phyloP scores from a whole-genome alignment of 768 basidiomycete species.

The Collybiopsis confluens region DNA sequence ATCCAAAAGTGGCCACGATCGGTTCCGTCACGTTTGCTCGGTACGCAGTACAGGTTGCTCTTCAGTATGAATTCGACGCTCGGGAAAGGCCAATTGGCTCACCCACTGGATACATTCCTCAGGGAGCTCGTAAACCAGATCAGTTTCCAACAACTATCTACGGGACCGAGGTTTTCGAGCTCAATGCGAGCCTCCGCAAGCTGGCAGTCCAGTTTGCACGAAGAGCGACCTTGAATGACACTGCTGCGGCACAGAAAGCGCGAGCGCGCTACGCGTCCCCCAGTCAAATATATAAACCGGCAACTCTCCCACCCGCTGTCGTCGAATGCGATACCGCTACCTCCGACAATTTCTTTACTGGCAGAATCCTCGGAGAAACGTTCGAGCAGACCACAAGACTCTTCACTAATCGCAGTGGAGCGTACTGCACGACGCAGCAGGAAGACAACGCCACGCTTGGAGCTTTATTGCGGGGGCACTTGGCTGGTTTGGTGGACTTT shows the following conservation, averaged over 20 bases:
- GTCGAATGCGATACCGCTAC: slow-evolving; percentile 24
- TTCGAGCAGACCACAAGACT: slow-evolving; percentile 21
- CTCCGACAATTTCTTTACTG: slow-evolving; percentile 28
- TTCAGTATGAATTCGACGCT: slow-evolving; percentile 34
- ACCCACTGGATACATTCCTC: slow-evolving; percentile 25
- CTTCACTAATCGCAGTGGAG: slow-evolving; percentile 27
- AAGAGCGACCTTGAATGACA: slow-evolving; percentile 16
- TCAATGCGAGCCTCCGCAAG: slow-evolving; percentile 30
- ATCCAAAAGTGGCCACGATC: slow-evolving; percentile 26
- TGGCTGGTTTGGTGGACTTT: slow-evolving; percentile 24
- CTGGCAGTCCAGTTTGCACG: slow-evolving; percentile 19
- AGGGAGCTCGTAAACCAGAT: slow-evolving; percentile 10
- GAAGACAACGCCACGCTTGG: slow-evolving; percentile 39
- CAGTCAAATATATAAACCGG: slow-evolving; percentile 21
- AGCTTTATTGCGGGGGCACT: slow-evolving; percentile 26
- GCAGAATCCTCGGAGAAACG: slow-evolving; percentile 27
- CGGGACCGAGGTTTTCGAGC: slow-evolving; percentile 31
- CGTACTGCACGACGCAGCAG: slow-evolving; percentile 31
- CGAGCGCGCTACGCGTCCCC: slow-evolving; percentile 19
- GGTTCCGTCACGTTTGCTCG: slow-evolving; percentile 29
- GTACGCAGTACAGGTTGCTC: slow-evolving; percentile 26
- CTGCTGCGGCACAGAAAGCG: slow-evolving; percentile 9
- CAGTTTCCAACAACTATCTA: slow-evolving; percentile 10
- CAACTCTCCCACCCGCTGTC: slow-evolving; percentile 20
- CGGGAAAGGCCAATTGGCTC: slow-evolving; percentile 30